Evolutionary conservation across 352 stramenopile genomes (phyloP).

Genomic region (Pythium sukuiense): DNA sequence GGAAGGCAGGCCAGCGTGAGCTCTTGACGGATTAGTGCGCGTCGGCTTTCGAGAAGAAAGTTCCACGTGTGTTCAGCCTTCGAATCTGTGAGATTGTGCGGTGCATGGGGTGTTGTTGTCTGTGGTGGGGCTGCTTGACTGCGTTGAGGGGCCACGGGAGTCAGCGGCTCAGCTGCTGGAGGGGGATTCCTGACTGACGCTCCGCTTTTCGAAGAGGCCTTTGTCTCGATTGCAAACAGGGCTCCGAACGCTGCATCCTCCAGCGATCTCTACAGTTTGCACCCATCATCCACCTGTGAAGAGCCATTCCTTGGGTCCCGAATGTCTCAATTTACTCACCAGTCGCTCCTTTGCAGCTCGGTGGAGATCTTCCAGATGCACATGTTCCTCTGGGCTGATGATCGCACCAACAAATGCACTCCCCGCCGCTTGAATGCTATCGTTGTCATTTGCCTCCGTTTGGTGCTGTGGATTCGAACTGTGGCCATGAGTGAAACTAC

Average conservation of each 20-base stretch:
- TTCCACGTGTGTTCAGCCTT: constrained; percentile 11
- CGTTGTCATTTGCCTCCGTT: neutral
- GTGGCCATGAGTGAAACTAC: neutral
- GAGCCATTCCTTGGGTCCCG: neutral
- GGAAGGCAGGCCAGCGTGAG: constrained; percentile 21
- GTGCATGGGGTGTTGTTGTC: neutral
- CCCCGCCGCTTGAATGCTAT: neutral
- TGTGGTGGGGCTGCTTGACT: neutral
- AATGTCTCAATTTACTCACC: neutral
- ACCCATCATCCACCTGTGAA: neutral
- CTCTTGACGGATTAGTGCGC: constrained; percentile 22
- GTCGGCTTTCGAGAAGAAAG: constrained; percentile 23
- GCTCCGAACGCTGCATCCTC: neutral
- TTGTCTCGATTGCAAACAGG: neutral
- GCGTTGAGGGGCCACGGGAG: neutral
- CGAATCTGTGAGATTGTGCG: neutral
- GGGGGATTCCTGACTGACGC: neutral
- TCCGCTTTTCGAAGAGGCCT: neutral
- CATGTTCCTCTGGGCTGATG: neutral
- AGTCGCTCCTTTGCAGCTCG: neutral
- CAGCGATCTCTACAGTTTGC: neutral
- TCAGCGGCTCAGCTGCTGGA: neutral
- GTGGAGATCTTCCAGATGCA: neutral
- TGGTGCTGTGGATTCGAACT: neutral
- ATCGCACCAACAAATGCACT: neutral